Percentiles rank a stretch among this genome's conserved stretches.
Evolutionary conservation across 1,284 basidiomycete genomes (phyloP).

Genomic region (Trichosporon asahii): DNA sequence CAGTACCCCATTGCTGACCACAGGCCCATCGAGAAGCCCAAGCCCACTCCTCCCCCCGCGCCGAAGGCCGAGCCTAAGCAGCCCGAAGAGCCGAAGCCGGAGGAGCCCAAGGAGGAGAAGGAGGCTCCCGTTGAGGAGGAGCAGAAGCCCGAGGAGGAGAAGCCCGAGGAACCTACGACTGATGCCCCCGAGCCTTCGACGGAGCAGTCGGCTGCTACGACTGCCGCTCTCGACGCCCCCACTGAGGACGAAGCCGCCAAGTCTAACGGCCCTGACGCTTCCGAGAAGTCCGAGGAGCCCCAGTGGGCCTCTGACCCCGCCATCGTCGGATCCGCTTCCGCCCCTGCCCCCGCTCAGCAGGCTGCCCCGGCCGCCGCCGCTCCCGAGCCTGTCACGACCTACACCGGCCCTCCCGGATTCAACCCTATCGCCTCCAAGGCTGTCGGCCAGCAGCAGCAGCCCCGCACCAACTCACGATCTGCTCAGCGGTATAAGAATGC

Average conservation of each 20-base stretch:
- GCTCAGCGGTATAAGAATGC: constrained; percentile 49
- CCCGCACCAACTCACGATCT: constrained; percentile 47
- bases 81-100: constrained; percentile 32
- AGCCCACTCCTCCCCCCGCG: constrained; percentile 62
- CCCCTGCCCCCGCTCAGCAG: constrained; percentile 29
- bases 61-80: constrained; percentile 45
- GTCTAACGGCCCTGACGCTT: not conserved
- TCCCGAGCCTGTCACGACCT: constrained; percentile 45
- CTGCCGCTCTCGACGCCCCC: constrained; percentile 57
- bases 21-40: constrained; percentile 51
- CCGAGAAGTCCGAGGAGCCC: constrained; percentile 27
- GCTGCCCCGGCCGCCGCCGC: constrained; percentile 21
- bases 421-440: constrained; percentile 41
- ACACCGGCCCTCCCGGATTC: constrained; percentile 53
- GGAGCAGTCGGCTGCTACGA: constrained; percentile 19
- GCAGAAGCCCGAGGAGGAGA: constrained; percentile 19
- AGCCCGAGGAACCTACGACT: constrained; percentile 14
- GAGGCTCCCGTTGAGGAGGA: constrained; percentile 19
- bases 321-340: constrained; percentile 36
- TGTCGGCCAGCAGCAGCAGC: constrained; percentile 26
- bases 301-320: constrained; percentile 42
- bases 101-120: constrained; percentile 19
- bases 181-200: constrained; percentile 12
- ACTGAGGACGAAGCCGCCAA: constrained; percentile 9
- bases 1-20: not conserved